Base-by-base conservation (phyloP, 1,284 basidiomycete species). In the Porogramme epimiltina region DNA sequence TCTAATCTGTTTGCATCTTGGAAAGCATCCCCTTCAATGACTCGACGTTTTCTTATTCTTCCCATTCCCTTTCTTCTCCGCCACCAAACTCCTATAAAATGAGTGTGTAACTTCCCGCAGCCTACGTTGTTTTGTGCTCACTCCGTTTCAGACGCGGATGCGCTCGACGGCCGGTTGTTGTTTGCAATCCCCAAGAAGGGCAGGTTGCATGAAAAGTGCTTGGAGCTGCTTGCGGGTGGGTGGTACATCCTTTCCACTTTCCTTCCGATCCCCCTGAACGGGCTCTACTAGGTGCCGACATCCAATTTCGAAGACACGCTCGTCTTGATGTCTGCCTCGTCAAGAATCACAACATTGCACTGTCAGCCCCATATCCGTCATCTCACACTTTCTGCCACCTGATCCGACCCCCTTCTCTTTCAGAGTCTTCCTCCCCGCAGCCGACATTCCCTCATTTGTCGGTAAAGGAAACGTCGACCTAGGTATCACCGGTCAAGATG, bases 131-230 rank as follows among this genome's bases (percentile, higher is more conserved):
- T 9, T 24, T 31, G 28, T 26, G 2, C 51, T 58, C 16, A 58
- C 31, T 1, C n/a, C 6, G 18, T 3, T 8, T 0, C 45, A 73
- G 72, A 71, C 56, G 62, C 59, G 13, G 81, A 81, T 49, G 76
- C 76, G 38, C 73, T 88, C 47, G 73, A 82, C 52, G 87, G 85
- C 42, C 84, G 95, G 43, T 67, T 98, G 52, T 77, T 99, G 28
- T 96, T 99, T 65, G 96, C 96, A 5, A 93, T 99, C 62, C 96
- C 96, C 1, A 99, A 99, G 78, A 99, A 99, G 84, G 96, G 93
- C 53, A 81, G 96, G 60, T 78, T 99, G 55, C 85, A 98, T 67
- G 95, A 98, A 54, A 97, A 95, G 74, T 96, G 94, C 62, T 61
- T 98, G 37, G 84, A 91, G 65, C 73, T 99, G 11, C 79, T 99